Evolutionary conservation across 495 filamentous ascomycete genomes (phyloP).

Genomic region (Neurospora pannonica): DNA sequence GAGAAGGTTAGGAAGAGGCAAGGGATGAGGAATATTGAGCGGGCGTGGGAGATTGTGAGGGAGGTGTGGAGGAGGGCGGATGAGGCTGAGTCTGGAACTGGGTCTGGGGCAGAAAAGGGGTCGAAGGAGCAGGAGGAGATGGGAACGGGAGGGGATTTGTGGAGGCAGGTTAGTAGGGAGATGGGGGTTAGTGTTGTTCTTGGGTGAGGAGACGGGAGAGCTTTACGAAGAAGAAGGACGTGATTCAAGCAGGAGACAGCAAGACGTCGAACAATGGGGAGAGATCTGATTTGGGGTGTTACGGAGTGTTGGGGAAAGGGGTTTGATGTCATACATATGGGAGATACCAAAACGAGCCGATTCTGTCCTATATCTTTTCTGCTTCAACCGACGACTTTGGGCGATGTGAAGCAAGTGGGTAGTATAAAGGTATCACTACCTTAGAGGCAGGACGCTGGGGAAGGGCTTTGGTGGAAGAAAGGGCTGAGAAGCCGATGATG

Average conservation of each 20-base stretch:
- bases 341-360: background rate
- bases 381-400: background rate
- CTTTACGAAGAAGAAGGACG: background rate
- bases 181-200: conserved; percentile 15
- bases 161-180: conserved; percentile 10
- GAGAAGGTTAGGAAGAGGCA: conserved; percentile 40
- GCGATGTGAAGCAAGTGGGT: background rate
- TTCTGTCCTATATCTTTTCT: background rate
- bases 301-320: background rate
- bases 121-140: background rate
- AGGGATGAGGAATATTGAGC: conserved; percentile 52
- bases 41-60: conserved; percentile 46
- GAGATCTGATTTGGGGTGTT: background rate
- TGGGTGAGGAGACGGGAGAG: conserved; percentile 3
- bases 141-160: conserved; percentile 4
- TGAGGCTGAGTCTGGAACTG: conserved; percentile 10
- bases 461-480: background rate
- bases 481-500: background rate
- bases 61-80: conserved; percentile 49
- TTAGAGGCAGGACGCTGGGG: background rate
- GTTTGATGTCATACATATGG: background rate
- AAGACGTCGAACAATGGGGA: no score
- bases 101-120: background rate
- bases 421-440: background rate
- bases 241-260: background rate